Base-by-base conservation (phyloP, 2,329 filamentous ascomycete species). In the Fusarium verrucosum region DNA sequence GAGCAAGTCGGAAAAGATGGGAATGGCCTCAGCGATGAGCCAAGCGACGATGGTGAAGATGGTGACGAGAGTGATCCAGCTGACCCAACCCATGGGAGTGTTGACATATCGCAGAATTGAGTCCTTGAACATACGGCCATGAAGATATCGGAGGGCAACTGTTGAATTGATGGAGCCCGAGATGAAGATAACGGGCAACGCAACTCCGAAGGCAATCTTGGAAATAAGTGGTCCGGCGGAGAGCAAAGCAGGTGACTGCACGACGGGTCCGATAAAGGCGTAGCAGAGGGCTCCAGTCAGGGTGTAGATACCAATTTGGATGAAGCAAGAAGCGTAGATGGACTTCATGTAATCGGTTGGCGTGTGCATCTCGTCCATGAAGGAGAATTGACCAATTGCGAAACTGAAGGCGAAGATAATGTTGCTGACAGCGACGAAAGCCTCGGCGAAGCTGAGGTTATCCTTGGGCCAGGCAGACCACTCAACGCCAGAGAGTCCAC, bases 181-280 rank as follows among this genome's bases (percentile, higher is more conserved):
- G 20, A 66, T 66, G 19, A 77, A 25, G 78, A 83, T 62, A 68
- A 79, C 71, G 6, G 89, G 89, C 3, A 89, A 78, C 0, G 88
- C 89, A 59, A 92, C 77, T 28, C 88, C 89, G 69, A 89, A 92
- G 2, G 88, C 88, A 16, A 92, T 77, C 71, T 90, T 90, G 32
- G 85, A 83, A n/a, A 91, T 76, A 1, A 82, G 65, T 5, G 78
- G 77, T 4, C 85, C 83, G 8, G 89, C 87, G 1, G 88, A 89
- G 4, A 89, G 84, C 7, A 93, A 81, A 0, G 90, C 89, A 0
- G 90, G 90, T 0, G 87, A 88, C 47, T 82, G 75, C 17, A 93
- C 89, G 0, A 81, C 76, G 5, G 79, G 77, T 17, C 90, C 90
- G 10, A 87, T 87, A 65, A 87, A 92, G 50, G 84, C 83, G 78